Evolutionary conservation across 768 basidiomycete genomes (phyloP).

Genomic region (Thelephora aurantiotincta): DNA sequence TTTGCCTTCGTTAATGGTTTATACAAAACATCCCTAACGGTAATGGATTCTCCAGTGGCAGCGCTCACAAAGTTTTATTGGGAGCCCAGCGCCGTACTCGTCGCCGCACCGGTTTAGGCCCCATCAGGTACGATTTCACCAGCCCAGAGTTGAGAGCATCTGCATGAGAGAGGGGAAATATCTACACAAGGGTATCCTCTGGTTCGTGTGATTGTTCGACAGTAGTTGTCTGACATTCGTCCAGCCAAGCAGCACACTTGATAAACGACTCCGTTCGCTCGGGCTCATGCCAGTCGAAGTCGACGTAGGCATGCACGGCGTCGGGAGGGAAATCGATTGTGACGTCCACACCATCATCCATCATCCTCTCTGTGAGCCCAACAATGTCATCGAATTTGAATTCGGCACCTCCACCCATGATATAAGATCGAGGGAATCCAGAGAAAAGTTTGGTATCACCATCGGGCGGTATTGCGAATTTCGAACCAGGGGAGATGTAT

Average conservation of each 20-base stretch:
- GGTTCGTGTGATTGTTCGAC: background rate
- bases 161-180: no score
- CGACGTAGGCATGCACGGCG: slow-evolving; percentile 8
- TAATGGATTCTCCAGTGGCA: no score
- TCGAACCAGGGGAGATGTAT: slow-evolving; percentile 10
- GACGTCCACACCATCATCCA: background rate
- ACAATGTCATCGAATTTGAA: slow-evolving; percentile 15
- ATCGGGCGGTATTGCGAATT: background rate
- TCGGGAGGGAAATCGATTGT: slow-evolving; percentile 2
- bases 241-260: slow-evolving; percentile 4
- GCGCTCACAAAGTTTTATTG: no score
- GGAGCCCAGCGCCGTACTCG: no score
- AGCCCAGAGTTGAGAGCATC: no score
- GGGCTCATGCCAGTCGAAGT: slow-evolving; percentile 9
- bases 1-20: no score
- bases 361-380: background rate
- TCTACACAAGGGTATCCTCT: no score
- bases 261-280: slow-evolving; percentile 7
- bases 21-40: no score
- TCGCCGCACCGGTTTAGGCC: no score
- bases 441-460: slow-evolving; percentile 7
- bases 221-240: background rate
- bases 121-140: no score
- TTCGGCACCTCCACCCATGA: slow-evolving; percentile 19
- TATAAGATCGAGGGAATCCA: slow-evolving; percentile 21